These are phyloP conservation scores for Allantophomopsis lycopodina DNA, from an alignment of 2,329 filamentous ascomycete species.

Conservation along the genomic window DNA sequence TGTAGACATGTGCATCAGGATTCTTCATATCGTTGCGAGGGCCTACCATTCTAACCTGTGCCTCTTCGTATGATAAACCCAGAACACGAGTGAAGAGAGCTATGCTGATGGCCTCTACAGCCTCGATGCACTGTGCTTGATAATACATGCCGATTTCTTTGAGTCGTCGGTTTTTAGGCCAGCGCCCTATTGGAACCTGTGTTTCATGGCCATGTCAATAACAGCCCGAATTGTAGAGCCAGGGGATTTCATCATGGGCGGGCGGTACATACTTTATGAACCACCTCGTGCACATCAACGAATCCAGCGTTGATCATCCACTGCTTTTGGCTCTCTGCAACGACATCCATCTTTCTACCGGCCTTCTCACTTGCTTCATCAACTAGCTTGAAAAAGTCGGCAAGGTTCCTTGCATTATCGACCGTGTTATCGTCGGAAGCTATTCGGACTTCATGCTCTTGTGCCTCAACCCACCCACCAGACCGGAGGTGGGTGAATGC, in stretches of 20 bases:
- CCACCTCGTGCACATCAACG: constrained; percentile 8
- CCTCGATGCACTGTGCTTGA: constrained; percentile 10
- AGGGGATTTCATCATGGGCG: too few relatives aligned
- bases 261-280: background rate
- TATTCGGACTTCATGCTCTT: constrained; percentile 11
- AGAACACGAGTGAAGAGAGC: constrained; percentile 15
- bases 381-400: background rate
- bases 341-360: constrained; percentile 12
- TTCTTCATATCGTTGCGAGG: constrained; percentile 17
- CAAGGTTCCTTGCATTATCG: constrained; percentile 2
- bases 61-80: constrained; percentile 15
- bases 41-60: constrained; percentile 13
- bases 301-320: constrained; percentile 24
- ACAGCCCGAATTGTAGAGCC: too few relatives aligned
- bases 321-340: constrained; percentile 4
- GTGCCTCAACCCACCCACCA: constrained; percentile 12
- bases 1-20: constrained; percentile 2
- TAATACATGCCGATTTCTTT: constrained; percentile 21
- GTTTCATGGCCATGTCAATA: too few relatives aligned
- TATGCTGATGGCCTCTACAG: constrained; percentile 5
- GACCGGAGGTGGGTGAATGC: constrained; percentile 8
- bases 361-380: constrained; percentile 19
- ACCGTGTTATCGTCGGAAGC: constrained; percentile 5
- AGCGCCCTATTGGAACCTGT: constrained; percentile 12
- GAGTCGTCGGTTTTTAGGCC: constrained; percentile 23